These are phyloP conservation scores for Aschersonia sp. DNA, from an alignment of 2,329 filamentous ascomycete genomes.

Conservation along the genomic window DNA sequence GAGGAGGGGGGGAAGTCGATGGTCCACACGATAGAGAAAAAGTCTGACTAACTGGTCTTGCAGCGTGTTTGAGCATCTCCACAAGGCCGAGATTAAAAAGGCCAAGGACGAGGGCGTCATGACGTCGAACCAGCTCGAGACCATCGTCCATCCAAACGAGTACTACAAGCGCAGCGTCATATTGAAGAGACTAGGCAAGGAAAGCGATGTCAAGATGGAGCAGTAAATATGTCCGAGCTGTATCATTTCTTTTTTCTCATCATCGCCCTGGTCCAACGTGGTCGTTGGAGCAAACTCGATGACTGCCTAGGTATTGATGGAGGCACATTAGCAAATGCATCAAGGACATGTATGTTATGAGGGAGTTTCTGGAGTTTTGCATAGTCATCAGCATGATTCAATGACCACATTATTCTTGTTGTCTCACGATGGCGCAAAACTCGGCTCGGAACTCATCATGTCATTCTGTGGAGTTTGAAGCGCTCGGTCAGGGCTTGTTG, in stretches of 20 bases:
- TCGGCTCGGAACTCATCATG: too few relatives aligned
- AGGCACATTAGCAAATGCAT: too few relatives aligned
- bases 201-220: constrained; percentile 43
- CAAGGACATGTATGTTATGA: too few relatives aligned
- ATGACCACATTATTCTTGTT: too few relatives aligned
- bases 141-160: constrained; percentile 92
- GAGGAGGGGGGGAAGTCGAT: neutral
- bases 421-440: too few relatives aligned
- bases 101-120: constrained; percentile 62
- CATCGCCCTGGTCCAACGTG: neutral
- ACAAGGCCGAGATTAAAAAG: constrained; percentile 63
- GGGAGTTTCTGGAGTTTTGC: too few relatives aligned
- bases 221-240: constrained; percentile 17
- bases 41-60: neutral
- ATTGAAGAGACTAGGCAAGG: constrained; percentile 60
- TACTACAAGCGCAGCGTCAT: constrained; percentile 94
- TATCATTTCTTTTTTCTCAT: neutral
- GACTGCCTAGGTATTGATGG: too few relatives aligned
- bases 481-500: too few relatives aligned
- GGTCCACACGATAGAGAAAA: neutral
- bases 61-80: constrained; percentile 75
- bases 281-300: too few relatives aligned
- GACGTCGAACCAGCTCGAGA: constrained; percentile 69
- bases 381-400: too few relatives aligned
- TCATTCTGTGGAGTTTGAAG: too few relatives aligned